Conservation (phyloP, 2,329 filamentous ascomycete species). For the Coniochaeta sp. region DNA sequence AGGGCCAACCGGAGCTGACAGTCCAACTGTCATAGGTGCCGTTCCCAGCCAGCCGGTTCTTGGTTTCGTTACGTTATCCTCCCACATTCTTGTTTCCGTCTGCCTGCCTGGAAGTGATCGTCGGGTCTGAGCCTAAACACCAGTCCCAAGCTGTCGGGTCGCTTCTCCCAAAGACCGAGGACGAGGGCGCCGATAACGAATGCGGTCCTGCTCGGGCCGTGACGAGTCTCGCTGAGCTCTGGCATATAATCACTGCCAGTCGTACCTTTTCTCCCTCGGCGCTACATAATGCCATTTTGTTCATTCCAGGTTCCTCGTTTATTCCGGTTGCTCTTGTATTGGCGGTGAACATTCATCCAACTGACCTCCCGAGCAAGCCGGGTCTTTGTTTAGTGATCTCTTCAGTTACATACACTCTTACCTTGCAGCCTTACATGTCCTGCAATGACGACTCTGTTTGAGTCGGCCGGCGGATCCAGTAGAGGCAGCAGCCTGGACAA, state of each 20-base stretch:
- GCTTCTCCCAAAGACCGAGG: background rate
- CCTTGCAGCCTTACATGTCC: background rate
- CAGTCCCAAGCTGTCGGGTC: background rate
- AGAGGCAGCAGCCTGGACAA: conserved; percentile 7
- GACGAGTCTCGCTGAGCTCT: background rate
- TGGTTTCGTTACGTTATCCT: background rate
- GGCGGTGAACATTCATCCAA: too few species aligned
- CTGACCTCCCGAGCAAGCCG: too few species aligned
- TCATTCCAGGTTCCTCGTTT: too few species aligned
- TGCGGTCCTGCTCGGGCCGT: background rate
- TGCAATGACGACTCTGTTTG: conserved; percentile 5
- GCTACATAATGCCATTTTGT: too few species aligned
- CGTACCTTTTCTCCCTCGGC: too few species aligned
- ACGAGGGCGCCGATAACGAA: too few species aligned
- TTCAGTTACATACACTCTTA: too few species aligned
- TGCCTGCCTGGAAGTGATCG: background rate
- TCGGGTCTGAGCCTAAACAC: background rate
- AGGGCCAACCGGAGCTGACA: too few species aligned
- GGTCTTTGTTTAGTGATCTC: too few species aligned
- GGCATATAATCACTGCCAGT: too few species aligned
- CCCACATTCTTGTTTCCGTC: background rate
- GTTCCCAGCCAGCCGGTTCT: background rate
- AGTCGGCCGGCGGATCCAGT: conserved; percentile 4
- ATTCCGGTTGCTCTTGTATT: too few species aligned
- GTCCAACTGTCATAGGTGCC: background rate